Percentiles rank a stretch among this genome's conserved stretches.
phyloP scores from a whole-genome alignment of 1,139 yeast genomes.

The Sugiyamaella xylanicola region DNA sequence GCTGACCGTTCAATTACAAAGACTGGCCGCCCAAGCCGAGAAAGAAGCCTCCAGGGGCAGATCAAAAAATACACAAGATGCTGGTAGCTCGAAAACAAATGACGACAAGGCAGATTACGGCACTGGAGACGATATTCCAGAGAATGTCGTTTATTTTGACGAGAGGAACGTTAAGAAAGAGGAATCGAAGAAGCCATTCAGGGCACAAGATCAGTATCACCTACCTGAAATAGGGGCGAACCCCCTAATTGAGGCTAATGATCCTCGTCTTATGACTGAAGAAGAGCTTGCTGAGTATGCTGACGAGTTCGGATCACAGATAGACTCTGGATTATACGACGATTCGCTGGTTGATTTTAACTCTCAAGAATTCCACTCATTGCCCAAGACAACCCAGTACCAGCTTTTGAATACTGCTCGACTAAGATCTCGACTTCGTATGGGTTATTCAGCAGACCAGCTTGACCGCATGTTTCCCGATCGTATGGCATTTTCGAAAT shows the following conservation, averaged over 20 bases:
- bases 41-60: slow-evolving; percentile 31
- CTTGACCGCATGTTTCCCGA: slow-evolving; percentile 77
- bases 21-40: slow-evolving; percentile 44
- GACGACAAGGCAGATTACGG: background rate
- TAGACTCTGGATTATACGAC: slow-evolving; percentile 47
- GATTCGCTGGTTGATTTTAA: slow-evolving; percentile 43
- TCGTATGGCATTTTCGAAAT: slow-evolving; percentile 85
- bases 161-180: slow-evolving; percentile 28
- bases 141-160: slow-evolving; percentile 36
- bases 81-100: slow-evolving; percentile 36
- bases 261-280: slow-evolving; percentile 72
- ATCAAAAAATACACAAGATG: slow-evolving; percentile 23
- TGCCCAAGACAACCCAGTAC: slow-evolving; percentile 82
- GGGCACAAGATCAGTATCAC: slow-evolving; percentile 71
- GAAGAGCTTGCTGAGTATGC: slow-evolving; percentile 68
- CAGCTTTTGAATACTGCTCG: slow-evolving; percentile 83
- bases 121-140: slow-evolving; percentile 25
- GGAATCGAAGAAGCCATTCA: slow-evolving; percentile 21
- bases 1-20: slow-evolving; percentile 76
- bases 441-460: slow-evolving; percentile 92
- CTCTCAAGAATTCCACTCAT: slow-evolving; percentile 42
- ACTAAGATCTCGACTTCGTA: slow-evolving; percentile 80
- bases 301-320: slow-evolving; percentile 62
- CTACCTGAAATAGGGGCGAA: slow-evolving; percentile 66
- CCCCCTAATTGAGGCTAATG: slow-evolving; percentile 47